Conservation (phyloP, 192 early-diverging fungal species). For the Rhizoclosmatium globosum region DNA sequence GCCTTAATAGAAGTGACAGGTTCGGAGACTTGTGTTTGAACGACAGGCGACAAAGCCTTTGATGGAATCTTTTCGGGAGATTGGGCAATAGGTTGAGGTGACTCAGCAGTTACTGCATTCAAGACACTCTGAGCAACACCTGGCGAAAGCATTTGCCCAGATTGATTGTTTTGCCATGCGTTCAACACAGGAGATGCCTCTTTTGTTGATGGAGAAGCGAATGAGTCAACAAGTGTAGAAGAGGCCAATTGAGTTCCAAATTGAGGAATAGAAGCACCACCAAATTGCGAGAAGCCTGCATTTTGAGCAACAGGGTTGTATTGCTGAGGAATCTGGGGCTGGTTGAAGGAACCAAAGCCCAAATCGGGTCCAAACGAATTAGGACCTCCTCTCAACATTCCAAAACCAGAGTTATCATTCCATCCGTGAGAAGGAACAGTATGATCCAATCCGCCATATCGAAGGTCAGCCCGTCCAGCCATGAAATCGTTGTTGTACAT, state of each 20-base stretch:
- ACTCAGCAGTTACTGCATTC: neutral
- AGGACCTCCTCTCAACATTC: neutral
- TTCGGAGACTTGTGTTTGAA: neutral
- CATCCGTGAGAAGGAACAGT: neutral
- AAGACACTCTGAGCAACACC: neutral
- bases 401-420: neutral
- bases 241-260: slow-evolving; percentile 17
- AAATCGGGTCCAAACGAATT: slow-evolving; percentile 21
- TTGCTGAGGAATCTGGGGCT: slow-evolving; percentile 2
- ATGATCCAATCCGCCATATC: slow-evolving; percentile 18
- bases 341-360: neutral
- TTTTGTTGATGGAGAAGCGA: slow-evolving; percentile 3
- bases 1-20: neutral
- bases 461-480: neutral
- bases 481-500: slow-evolving; percentile 15
- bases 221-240: neutral
- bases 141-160: neutral
- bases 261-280: neutral
- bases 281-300: slow-evolving; percentile 17
- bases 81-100: neutral
- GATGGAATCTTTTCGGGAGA: neutral
- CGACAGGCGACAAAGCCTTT: slow-evolving; percentile 2
- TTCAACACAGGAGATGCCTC: neutral
- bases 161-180: slow-evolving; percentile 6
- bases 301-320: slow-evolving; percentile 6